Evolutionary conservation across 805 yeast species (phyloP).

Genomic region (Sugiyamaella smithiae): DNA sequence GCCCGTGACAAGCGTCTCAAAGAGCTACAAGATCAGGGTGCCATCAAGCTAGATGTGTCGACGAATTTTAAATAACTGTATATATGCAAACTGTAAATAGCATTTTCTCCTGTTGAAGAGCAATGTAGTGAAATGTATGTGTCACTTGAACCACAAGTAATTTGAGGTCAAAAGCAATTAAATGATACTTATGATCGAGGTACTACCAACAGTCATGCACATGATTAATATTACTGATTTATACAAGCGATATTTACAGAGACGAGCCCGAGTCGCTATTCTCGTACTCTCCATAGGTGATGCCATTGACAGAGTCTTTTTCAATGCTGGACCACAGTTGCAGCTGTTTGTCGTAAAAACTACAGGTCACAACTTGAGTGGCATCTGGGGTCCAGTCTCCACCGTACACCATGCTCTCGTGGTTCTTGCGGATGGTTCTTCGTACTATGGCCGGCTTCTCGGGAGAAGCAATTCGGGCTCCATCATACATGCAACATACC

Average conservation of each 20-base stretch:
- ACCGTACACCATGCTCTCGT: conserved; percentile 92
- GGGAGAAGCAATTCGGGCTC: conserved; percentile 67
- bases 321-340: conserved; percentile 59
- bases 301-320: conserved; percentile 4
- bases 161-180: too few relatives aligned
- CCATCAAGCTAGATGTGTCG: conserved; percentile 27
- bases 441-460: conserved; percentile 30
- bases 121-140: too few relatives aligned
- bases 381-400: conserved; percentile 74
- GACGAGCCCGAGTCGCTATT: conserved; percentile 1
- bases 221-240: too few relatives aligned
- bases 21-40: conserved; percentile 71
- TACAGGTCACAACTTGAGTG: conserved; percentile 66
- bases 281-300: conserved; percentile 5
- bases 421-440: conserved; percentile 44
- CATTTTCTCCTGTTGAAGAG: too few relatives aligned
- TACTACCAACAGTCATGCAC: not conserved
- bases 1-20: conserved; percentile 64
- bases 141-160: too few relatives aligned
- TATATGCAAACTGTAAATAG: conserved; percentile 5
- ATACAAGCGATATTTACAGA: too few relatives aligned
- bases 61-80: conserved; percentile 20
- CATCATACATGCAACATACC: conserved; percentile 94
- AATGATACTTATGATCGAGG: not conserved
- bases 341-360: conserved; percentile 82